Percentiles rank a stretch among this genome's conserved stretches.
These are phyloP conservation scores for Saturnispora gosingensis DNA, from an alignment of 805 yeast genomes.

Conservation along the genomic window DNA sequence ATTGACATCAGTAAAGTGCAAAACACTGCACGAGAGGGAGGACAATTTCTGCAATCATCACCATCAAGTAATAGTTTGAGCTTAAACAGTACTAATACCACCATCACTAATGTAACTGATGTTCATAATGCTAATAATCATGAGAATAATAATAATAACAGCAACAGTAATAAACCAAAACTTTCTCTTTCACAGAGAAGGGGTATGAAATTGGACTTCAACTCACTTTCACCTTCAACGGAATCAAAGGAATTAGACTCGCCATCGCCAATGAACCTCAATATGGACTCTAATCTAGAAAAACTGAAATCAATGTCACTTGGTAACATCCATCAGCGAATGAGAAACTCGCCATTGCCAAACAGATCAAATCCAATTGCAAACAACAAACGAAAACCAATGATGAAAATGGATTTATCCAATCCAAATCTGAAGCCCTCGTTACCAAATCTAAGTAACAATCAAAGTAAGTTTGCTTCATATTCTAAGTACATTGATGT, in stretches of 20 bases:
- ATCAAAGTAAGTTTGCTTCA: constrained; percentile 54
- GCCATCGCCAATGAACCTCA: neutral
- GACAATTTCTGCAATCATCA: neutral
- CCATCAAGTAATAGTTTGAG: neutral
- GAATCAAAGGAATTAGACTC: neutral
- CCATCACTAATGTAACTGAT: neutral
- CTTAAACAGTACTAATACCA: neutral
- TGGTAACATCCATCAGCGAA: constrained; percentile 9
- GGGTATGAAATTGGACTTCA: constrained; percentile 42
- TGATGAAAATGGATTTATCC: constrained; percentile 10
- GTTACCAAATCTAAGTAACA: neutral
- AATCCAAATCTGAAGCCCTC: neutral
- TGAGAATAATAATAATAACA: neutral
- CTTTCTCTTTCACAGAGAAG: constrained; percentile 45
- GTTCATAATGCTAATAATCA: neutral
- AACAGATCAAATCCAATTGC: constrained; percentile 14
- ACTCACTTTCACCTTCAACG: constrained; percentile 7
- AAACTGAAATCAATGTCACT: constrained; percentile 1
- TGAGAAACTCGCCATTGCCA: constrained; percentile 20
- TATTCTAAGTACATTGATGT: constrained; percentile 85
- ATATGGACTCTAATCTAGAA: neutral
- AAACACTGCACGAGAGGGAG: neutral
- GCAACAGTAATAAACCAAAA: constrained; percentile 21
- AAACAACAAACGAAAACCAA: constrained; percentile 8
- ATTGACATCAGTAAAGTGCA: neutral